phyloP scores from a whole-genome alignment of 768 basidiomycete species.

The Psilocybe cyanescens region DNA sequence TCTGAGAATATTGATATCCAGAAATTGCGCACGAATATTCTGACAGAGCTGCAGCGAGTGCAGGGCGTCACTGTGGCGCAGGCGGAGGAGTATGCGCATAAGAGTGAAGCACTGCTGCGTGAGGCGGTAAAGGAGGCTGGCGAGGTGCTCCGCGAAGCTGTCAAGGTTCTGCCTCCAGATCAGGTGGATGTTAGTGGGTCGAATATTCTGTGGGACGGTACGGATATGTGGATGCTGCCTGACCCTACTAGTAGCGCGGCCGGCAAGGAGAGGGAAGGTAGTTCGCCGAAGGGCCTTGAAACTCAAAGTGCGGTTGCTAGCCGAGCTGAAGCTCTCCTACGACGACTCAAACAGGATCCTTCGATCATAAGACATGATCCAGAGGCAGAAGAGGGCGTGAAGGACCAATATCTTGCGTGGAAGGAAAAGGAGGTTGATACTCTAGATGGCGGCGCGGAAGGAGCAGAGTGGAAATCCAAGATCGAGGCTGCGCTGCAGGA shows the following conservation, averaged over 20 bases:
- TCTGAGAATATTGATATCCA: conserved; percentile 69
- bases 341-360: conserved; percentile 74
- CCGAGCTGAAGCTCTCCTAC: conserved; percentile 77
- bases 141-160: conserved; percentile 84
- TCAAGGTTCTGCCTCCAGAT: conserved; percentile 91
- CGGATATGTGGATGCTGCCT: conserved; percentile 85
- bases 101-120: conserved; percentile 65
- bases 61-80: conserved; percentile 77
- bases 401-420: conserved; percentile 64
- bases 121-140: conserved; percentile 81
- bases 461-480: conserved; percentile 58
- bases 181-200: conserved; percentile 35
- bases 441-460: conserved; percentile 59
- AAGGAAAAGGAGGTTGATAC: conserved; percentile 50
- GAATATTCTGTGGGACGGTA: conserved; percentile 79
- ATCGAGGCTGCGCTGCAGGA: conserved; percentile 54
- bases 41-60: conserved; percentile 70
- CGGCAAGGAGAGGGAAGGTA: conserved; percentile 26
- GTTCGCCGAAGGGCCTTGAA: conserved; percentile 36
- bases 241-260: conserved; percentile 28
- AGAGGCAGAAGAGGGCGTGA: conserved; percentile 57
- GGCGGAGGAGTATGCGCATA: conserved; percentile 85
- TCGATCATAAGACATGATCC: conserved; percentile 80
- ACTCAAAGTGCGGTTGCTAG: conserved; percentile 64
- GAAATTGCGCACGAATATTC: conserved; percentile 65